Base-by-base conservation (phyloP, 192 early-diverging fungal species). In the Backusella macrospora region DNA sequence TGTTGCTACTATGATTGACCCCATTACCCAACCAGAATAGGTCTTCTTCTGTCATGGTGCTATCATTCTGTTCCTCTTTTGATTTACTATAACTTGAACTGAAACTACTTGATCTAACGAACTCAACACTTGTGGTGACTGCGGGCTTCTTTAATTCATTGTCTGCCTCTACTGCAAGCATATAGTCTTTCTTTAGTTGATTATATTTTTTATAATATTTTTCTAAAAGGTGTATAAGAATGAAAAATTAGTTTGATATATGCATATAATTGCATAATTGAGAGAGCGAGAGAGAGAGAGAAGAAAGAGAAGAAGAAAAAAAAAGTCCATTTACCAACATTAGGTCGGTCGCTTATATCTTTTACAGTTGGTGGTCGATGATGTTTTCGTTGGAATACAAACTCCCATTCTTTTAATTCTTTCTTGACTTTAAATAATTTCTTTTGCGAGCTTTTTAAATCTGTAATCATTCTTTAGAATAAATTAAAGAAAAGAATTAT, bases 271-370 rank as follows among this genome's bases (percentile, higher is more conserved):
- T 42, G 3, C 7, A 42, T 42, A 6, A 7, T 42, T 42, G 7
- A 42, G 4, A 42, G 7, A 42, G 7, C 3, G 7, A 42, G 7
- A 42, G 7, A 42, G 7, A 42, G 40, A 42, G 40, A 42, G 40
- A 42, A 42, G 40, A n/a, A n/a, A n/a, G n/a, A n/a, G n/a, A n/a
- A n/a, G n/a, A n/a, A n/a, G n/a, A n/a, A n/a, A n/a, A n/a, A n/a
- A n/a, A n/a, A n/a, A n/a, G n/a, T n/a, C n/a, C n/a, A 21, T 66
- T 66, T 66, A 66, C 65, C 65, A 21, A 66, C 18, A 21, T 43
- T 42, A 5, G 65, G 65, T 21, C 65, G n/a, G 4, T 43, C 38
- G 38, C 37, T 39, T 40, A 66, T 66, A 39, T 66, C 65, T 10
- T 66, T 14, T 18, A 66, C 18, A 18, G 65, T 66, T 43, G 37